Evolutionary conservation across 1,284 basidiomycete genomes (phyloP), one percentile per base, ranked within the genome.

Genomic region (Boletellus dicymbophilus): DNA sequence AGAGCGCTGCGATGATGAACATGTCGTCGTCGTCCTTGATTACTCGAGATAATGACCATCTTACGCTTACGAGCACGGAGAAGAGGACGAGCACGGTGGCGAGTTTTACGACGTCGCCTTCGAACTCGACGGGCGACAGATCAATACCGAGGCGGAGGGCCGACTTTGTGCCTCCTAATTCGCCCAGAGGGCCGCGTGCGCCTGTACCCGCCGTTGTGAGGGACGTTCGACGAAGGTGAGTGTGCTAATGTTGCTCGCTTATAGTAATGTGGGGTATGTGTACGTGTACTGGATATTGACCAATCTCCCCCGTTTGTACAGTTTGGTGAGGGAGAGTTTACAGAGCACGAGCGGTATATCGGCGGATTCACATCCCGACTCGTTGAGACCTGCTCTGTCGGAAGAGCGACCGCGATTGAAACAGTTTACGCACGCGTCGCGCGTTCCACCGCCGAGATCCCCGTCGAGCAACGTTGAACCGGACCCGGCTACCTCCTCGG

Each of bases 141-240:
- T 87, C 85, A 7, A 82, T 85, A 50, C 84, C 85, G n/a, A 74
- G 78, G 34, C 72, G 84, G 36, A 73, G 85, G 49, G 76, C 82
- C 0, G 85, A 88, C 65, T 87, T 88, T 60, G 80, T 71, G 9
- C 77, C 78, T 20, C 78, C 80, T 7, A 74, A 71, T 56, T 67
- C 73, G 8, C 75, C 76, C 7, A 51, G 48, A 37, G 53, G 55
- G 10, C 62, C 63, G 21, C 59, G 55, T 21, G 47, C 49, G 25
- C 68, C 58, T 5, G 51, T 46, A 9, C 61, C 62, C 18, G 63
- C 56, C 1, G 58, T 48, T 6, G 40, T 61, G 23, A 62, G 31
- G 48, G 64, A 63, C 37, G 34, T 36, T 22, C 56, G 53, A 27
- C 60, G 56, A 42, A 69, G 63, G 67, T 66, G 43, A 48, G 63